A percentile compares a stretch with the other conserved stretches of the same genome.
Evolutionary conservation across 352 stramenopile genomes (phyloP).

Genomic region (Phytopythium oedochilum): DNA sequence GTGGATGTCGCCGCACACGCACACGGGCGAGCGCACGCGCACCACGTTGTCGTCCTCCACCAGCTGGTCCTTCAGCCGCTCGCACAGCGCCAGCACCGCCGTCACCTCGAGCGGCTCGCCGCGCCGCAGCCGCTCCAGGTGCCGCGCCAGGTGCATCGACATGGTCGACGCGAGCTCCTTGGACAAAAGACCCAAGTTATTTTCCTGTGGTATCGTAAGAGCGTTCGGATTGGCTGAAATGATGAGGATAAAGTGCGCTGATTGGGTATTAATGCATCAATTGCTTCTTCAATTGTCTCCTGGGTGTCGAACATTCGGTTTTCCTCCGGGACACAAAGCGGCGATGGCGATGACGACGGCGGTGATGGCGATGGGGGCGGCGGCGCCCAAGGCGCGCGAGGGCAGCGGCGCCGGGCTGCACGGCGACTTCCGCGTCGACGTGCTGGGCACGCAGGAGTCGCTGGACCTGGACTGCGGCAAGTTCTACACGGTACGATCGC

Average conservation of each 20-base stretch:
- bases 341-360: not conserved
- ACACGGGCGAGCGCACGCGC: slow-evolving; percentile 65
- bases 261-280: not conserved
- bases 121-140: slow-evolving; percentile 58
- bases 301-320: no score
- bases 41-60: slow-evolving; percentile 85
- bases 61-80: slow-evolving; percentile 64
- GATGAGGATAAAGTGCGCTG: no score
- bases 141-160: slow-evolving; percentile 29
- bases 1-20: slow-evolving; percentile 94
- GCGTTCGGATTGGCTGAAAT: not conserved
- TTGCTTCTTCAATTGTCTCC: no score
- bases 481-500: slow-evolving; percentile 66
- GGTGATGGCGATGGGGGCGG: not conserved
- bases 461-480: slow-evolving; percentile 82
- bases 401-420: slow-evolving; percentile 30
- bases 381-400: slow-evolving; percentile 7
- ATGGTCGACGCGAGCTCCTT: slow-evolving; percentile 5
- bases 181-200: no score
- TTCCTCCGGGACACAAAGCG: not conserved
- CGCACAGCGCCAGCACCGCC: slow-evolving; percentile 52
- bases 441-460: slow-evolving; percentile 76
- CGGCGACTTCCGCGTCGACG: slow-evolving; percentile 63
- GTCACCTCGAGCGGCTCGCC: slow-evolving; percentile 51
- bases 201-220: not conserved